Percentiles rank a stretch among this genome's conserved stretches.
phyloP scores from a whole-genome alignment of 768 basidiomycete species.

The Hypholoma fasciculare region DNA sequence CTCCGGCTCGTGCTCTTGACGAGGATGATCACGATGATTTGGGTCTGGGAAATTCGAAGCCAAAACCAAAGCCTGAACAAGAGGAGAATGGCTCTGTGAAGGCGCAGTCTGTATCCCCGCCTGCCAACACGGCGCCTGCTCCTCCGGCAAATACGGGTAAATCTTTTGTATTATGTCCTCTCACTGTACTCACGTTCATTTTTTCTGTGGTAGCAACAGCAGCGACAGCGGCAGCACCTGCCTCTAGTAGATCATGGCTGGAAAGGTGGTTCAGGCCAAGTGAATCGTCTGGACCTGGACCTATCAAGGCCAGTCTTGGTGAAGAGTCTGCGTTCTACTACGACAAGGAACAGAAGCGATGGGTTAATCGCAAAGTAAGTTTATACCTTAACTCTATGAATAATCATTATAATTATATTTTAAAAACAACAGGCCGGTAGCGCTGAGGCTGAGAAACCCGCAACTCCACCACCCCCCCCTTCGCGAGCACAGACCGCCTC shows the following conservation, averaged over 20 bases:
- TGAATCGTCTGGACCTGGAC: conserved; percentile 55
- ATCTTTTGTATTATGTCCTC: neutral
- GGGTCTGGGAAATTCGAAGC: conserved; percentile 80
- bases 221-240: neutral
- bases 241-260: conserved; percentile 66
- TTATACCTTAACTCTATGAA: neutral
- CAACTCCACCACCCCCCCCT: conserved; percentile 72
- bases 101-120: conserved; percentile 7
- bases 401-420: neutral
- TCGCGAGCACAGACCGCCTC: conserved; percentile 86
- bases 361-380: conserved; percentile 92
- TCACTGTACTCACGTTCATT: neutral
- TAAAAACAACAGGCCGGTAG: conserved; percentile 48
- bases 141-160: conserved; percentile 18
- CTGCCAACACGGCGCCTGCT: conserved; percentile 15
- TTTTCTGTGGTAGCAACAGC: conserved; percentile 10
- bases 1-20: conserved; percentile 16
- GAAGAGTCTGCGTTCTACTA: conserved; percentile 90
- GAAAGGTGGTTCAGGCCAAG: conserved; percentile 77
- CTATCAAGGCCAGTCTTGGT: conserved; percentile 90
- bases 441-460: conserved; percentile 53
- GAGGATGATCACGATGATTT: conserved; percentile 86
- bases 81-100: conserved; percentile 24
- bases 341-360: conserved; percentile 92
- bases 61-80: conserved; percentile 32